phyloP scores from a whole-genome alignment of 2,329 filamentous ascomycete genomes.

The Xylaria sp. region DNA sequence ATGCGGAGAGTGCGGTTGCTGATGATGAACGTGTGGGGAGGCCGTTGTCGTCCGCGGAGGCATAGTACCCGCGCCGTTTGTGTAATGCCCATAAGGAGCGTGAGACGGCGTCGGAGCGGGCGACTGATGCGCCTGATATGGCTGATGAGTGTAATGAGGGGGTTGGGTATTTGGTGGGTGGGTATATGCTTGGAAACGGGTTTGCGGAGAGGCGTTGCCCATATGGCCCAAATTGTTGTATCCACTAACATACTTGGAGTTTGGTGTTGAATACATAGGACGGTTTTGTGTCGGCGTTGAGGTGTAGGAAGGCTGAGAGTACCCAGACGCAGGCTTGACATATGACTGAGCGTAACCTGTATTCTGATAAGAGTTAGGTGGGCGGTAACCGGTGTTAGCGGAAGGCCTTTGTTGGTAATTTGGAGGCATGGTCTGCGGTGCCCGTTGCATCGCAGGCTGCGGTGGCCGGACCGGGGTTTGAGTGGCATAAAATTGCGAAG shows the following conservation, averaged over 20 bases:
- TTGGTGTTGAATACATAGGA: conserved; percentile 45
- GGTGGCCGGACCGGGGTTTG: conserved; percentile 54
- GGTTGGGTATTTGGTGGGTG: conserved; percentile 44
- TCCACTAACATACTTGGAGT: conserved; percentile 53
- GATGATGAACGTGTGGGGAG: conserved; percentile 48
- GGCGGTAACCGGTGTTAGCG: conserved; percentile 59
- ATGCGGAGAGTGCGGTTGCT: conserved; percentile 45
- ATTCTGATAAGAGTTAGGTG: conserved; percentile 58
- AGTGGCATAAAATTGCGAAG: conserved; percentile 56
- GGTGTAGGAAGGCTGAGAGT: conserved; percentile 61
- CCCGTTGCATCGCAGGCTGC: conserved; percentile 54
- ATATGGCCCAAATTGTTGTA: conserved; percentile 55
- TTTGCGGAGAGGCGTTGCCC: conserved; percentile 54
- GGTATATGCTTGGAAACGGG: conserved; percentile 44
- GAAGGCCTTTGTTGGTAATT: conserved; percentile 49
- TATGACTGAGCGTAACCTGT: conserved; percentile 59
- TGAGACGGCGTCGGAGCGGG: conserved; percentile 46
- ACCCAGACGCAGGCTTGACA: conserved; percentile 62
- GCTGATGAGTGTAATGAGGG: conserved; percentile 42
- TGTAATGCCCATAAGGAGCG: conserved; percentile 44
- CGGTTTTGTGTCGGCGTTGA: conserved; percentile 56
- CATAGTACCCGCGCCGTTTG: conserved; percentile 43
- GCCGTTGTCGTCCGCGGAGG: conserved; percentile 46
- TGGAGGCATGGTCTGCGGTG: conserved; percentile 53
- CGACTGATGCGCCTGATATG: conserved; percentile 44